Percentiles rank a stretch among this genome's conserved stretches.
phyloP scores from a whole-genome alignment of 2,329 filamentous ascomycete genomes.

The Penicillium sp. region DNA sequence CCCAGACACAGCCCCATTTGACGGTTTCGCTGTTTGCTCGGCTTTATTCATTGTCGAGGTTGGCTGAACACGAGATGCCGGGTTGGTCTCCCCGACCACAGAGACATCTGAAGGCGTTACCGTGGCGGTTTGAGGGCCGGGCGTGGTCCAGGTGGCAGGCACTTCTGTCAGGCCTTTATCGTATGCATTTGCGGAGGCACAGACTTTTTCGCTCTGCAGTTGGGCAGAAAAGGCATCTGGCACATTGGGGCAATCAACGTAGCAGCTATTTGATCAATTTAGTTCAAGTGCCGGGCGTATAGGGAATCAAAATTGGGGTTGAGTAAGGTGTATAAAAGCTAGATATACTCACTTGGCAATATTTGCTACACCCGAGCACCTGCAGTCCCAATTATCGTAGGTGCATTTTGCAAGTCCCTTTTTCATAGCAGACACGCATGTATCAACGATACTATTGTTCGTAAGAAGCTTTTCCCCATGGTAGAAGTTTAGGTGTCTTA shows the following conservation, averaged over 20 bases:
- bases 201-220: constrained; percentile 12
- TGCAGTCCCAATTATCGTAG: constrained; percentile 19
- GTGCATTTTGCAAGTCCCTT: constrained; percentile 10
- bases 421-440: constrained; percentile 15
- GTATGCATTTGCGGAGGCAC: constrained; percentile 21
- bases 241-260: constrained; percentile 17
- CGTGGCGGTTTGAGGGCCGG: constrained; percentile 7
- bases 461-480: neutral
- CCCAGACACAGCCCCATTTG: constrained; percentile 12
- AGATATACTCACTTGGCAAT: constrained; percentile 17
- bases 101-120: constrained; percentile 2
- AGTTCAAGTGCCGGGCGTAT: neutral
- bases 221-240: constrained; percentile 11
- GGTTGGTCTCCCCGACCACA: neutral
- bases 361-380: constrained; percentile 18
- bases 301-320: neutral
- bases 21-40: constrained; percentile 11
- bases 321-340: neutral
- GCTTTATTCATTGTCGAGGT: constrained; percentile 2
- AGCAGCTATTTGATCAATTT: constrained; percentile 12
- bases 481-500: neutral
- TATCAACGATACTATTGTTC: constrained; percentile 14
- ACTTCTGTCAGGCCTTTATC: constrained; percentile 15
- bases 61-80: constrained; percentile 1
- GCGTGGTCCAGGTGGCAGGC: constrained; percentile 10